phyloP scores from a whole-genome alignment of 228 moss, liverwort and hornwort species.

The Sphagnum fallax region DNA sequence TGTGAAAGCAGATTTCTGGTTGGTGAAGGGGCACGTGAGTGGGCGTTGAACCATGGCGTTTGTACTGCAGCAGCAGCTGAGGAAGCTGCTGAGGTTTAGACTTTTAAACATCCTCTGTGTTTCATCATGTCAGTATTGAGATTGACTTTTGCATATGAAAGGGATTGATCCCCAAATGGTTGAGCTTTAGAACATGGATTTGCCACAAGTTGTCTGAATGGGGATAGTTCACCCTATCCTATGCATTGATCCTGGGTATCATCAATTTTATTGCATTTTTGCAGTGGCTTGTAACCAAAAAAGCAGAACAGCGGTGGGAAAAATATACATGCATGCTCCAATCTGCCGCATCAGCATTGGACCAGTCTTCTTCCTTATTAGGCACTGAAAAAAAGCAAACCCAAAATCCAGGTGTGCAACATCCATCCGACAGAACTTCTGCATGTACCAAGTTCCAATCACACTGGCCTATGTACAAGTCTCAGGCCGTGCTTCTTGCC shows the following conservation, averaged over 20 bases:
- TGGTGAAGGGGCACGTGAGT: slow-evolving; percentile 91
- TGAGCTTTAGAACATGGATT: no score
- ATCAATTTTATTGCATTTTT: neutral
- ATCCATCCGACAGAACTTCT: no score
- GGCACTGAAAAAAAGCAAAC: neutral
- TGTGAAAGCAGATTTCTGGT: slow-evolving; percentile 61
- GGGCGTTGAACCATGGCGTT: slow-evolving; percentile 74
- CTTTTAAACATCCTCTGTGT: neutral
- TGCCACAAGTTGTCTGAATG: no score
- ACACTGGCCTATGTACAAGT: no score
- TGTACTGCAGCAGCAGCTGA: slow-evolving; percentile 21
- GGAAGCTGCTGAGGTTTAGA: slow-evolving; percentile 54
- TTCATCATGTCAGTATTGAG: no score
- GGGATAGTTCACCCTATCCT: no score
- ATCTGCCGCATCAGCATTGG: slow-evolving; percentile 20
- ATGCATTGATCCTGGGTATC: no score
- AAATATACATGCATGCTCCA: slow-evolving; percentile 64
- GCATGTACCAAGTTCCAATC: no score
- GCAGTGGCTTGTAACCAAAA: slow-evolving; percentile 77
- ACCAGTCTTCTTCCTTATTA: neutral
- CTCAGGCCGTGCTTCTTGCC: no score
- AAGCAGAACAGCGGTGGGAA: slow-evolving; percentile 63
- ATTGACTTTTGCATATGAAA: no score
- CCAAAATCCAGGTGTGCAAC: neutral
- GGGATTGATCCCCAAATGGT: no score